Percentiles rank a stretch among this genome's conserved stretches.
phyloP scores from a whole-genome alignment of 2,329 filamentous ascomycete genomes.

The Aspergillus sp. region DNA sequence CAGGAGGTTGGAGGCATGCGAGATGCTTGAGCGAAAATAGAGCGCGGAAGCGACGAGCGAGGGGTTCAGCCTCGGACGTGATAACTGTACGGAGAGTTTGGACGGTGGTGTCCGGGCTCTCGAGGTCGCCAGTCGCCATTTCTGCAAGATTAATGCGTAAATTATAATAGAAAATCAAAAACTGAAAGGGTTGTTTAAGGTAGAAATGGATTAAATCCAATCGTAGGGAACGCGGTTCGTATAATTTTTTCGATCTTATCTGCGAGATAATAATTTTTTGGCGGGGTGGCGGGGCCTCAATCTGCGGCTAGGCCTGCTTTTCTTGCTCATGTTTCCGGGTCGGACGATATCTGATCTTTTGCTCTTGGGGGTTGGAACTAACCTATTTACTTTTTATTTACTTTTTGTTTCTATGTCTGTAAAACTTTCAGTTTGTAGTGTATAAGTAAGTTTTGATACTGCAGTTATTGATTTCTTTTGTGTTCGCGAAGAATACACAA shows the following conservation, averaged over 20 bases:
- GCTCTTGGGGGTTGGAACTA: too few relatives aligned
- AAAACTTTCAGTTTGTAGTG: neutral
- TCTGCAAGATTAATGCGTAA: constrained; percentile 2
- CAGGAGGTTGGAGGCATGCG: constrained; percentile 65
- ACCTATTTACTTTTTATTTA: neutral
- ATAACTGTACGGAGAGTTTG: constrained; percentile 66
- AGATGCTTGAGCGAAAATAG: constrained; percentile 97
- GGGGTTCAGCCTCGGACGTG: constrained; percentile 74
- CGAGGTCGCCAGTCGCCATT: constrained; percentile 33
- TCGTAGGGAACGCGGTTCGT: neutral
- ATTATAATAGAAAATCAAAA: neutral
- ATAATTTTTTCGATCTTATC: constrained; percentile 37
- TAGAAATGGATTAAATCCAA: neutral
- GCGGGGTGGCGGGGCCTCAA: constrained; percentile 35
- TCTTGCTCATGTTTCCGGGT: constrained; percentile 12
- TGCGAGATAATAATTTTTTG: constrained; percentile 36
- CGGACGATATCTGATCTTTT: neutral
- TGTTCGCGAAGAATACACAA: neutral
- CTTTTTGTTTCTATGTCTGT: neutral
- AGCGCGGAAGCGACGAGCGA: constrained; percentile 88
- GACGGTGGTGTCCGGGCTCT: constrained; percentile 38
- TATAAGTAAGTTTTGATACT: neutral
- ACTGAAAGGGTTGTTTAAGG: neutral
- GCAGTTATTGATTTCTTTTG: neutral
- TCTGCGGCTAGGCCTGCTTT: constrained; percentile 19